These are phyloP conservation scores for Fusarium avenaceum DNA, from an alignment of 2,329 filamentous ascomycete genomes.

Conservation along the genomic window DNA sequence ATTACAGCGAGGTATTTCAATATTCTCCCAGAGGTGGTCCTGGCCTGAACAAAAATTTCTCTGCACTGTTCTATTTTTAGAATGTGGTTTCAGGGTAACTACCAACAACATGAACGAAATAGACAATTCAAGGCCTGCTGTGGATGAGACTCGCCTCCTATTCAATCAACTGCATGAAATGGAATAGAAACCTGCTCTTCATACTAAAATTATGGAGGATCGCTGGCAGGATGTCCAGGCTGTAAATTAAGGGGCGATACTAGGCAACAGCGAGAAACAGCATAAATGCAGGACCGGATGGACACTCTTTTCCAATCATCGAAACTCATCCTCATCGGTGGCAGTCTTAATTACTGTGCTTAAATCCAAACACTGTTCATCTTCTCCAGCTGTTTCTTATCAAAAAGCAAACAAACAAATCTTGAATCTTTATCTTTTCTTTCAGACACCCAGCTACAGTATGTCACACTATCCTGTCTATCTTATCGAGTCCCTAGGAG, in stretches of 20 bases:
- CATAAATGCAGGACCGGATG: accelerated
- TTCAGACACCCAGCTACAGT: background rate
- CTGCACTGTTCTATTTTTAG: no score
- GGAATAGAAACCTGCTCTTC: background rate
- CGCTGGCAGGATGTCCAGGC: background rate
- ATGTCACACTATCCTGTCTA: background rate
- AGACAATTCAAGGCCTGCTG: background rate
- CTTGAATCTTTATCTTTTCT: background rate
- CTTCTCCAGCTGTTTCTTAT: no score
- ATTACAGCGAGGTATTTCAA: no score
- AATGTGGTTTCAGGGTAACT: no score
- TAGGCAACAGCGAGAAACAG: background rate
- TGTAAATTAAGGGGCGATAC: background rate
- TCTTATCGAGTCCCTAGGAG: background rate
- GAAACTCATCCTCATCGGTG: background rate
- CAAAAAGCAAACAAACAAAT: no score
- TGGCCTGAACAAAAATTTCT: no score
- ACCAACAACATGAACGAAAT: background rate
- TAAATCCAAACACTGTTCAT: no score
- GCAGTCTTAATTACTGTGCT: no score
- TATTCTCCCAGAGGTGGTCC: no score
- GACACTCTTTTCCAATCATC: background rate
- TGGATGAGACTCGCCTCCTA: background rate
- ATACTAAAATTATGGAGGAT: background rate
- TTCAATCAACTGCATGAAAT: background rate